Evolutionary conservation across 2,329 filamentous ascomycete species (phyloP), one percentile per base, ranked within the genome.

Genomic region (Fusarium aywerte): DNA sequence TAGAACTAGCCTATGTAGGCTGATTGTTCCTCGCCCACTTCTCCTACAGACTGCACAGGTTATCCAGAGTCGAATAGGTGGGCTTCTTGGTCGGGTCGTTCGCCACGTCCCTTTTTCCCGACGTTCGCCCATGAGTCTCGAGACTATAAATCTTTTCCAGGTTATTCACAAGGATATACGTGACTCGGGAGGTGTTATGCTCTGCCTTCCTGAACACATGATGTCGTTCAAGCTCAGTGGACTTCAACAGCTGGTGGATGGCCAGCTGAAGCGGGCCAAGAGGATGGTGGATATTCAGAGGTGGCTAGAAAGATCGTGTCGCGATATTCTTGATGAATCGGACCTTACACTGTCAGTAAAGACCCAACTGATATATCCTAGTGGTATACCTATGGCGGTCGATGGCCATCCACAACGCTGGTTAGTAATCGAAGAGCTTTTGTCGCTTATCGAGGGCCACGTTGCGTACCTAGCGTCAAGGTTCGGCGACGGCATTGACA

Each of bases 311-410:
- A 58, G 61, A 0, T 70, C 78, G 3, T 84, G 81, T 4, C 81
- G 89, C 0, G 89, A 92, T 69, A 79, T 92, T 0, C 75, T 92
- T 0, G 89, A 92, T 62, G 89, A 92, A 69, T 89, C 82, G 3
- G 86, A 89, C 61, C 80, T 83, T 36, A 87, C 83, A 0, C 73
- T 89, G 0, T 82, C 82, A 0, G 80, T 83, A 0, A 83, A 82
- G 32, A 87, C 84, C 0, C 85, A 89, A 58, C 74, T 89, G 0
- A 85, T 88, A 5, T 89, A 89, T 42, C 85, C 86, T 0, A 82
- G 81, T 7, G 86, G 87, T 0, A 54, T 77, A 0, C 82, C 85
- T 35, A 74, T 78, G 8, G 65, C 79, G 0, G 76, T 89, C 0
- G 85, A 89, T 43, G 84, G 83, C 0, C 81, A 85, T 48, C 84